phyloP scores from a whole-genome alignment of 2,329 filamentous ascomycete species.

The Bipolaris victoriae region DNA sequence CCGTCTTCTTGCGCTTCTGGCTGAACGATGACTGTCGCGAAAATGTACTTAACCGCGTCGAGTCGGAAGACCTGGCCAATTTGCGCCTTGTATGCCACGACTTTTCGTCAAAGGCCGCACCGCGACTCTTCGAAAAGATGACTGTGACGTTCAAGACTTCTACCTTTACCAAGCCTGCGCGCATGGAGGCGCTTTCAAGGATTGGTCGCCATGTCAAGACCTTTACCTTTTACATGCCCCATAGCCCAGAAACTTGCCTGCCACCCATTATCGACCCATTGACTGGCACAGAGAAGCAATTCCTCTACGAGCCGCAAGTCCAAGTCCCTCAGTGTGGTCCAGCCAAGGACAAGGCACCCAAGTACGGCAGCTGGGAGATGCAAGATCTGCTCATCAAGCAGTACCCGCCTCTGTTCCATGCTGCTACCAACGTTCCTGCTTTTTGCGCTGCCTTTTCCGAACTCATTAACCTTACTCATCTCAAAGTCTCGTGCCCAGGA shows the following conservation, averaged over 20 bases:
- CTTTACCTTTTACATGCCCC: constrained; percentile 77
- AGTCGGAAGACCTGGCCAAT: constrained; percentile 51
- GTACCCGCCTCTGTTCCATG: constrained; percentile 88
- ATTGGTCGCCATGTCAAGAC: constrained; percentile 81
- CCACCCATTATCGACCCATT: constrained; percentile 81
- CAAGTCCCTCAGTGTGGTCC: constrained; percentile 61
- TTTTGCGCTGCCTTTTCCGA: constrained; percentile 77
- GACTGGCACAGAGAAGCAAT: constrained; percentile 78
- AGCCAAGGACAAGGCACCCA: constrained; percentile 67
- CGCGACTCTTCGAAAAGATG: constrained; percentile 71
- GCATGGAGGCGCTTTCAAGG: constrained; percentile 74
- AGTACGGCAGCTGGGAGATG: constrained; percentile 80
- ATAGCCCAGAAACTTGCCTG: constrained; percentile 78
- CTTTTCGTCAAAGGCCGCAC: constrained; percentile 72
- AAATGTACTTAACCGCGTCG: constrained; percentile 51
- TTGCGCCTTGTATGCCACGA: constrained; percentile 72
- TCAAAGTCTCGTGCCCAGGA: constrained; percentile 77
- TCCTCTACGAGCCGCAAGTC: constrained; percentile 79
- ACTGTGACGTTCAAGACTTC: constrained; percentile 73
- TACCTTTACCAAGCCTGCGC: constrained; percentile 75
- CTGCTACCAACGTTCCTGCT: constrained; percentile 83
- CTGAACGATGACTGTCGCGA: constrained; percentile 56
- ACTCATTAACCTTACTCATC: constrained; percentile 72
- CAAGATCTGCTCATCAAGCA: constrained; percentile 83
- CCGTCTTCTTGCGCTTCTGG: constrained; percentile 59